These are phyloP conservation scores for Pseudocohnilembus persalinus DNA, from an alignment of 169 alveolate species.

Conservation along the genomic window DNA sequence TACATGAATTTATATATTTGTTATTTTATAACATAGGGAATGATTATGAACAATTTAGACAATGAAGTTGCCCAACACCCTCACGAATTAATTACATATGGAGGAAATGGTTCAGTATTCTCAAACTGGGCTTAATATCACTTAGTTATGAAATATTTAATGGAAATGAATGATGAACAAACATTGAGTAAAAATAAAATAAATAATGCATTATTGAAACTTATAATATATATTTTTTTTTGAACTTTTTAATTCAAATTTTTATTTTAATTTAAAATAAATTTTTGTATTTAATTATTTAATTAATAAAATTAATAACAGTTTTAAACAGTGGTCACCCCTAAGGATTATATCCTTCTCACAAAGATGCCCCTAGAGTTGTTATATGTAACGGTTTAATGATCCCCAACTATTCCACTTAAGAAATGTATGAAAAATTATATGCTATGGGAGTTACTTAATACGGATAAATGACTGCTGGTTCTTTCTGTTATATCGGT, in stretches of 20 bases:
- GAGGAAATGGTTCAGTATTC: slow-evolving; percentile 67
- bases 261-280: too few relatives aligned
- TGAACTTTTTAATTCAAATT: too few relatives aligned
- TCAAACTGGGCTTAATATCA: slow-evolving; percentile 71
- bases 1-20: too few relatives aligned
- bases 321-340: slow-evolving; percentile 73
- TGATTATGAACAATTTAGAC: slow-evolving; percentile 68
- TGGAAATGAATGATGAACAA: slow-evolving; percentile 55
- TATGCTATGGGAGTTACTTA: slow-evolving; percentile 47
- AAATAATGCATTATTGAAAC: too few relatives aligned
- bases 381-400: slow-evolving; percentile 63
- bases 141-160: slow-evolving; percentile 50
- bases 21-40: too few relatives aligned
- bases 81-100: slow-evolving; percentile 64
- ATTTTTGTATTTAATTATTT: too few relatives aligned
- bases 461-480: slow-evolving; percentile 75
- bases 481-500: slow-evolving; percentile 66
- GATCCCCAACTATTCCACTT: slow-evolving; percentile 54
- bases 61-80: slow-evolving; percentile 66
- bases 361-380: slow-evolving; percentile 51
- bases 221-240: too few relatives aligned
- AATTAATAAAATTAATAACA: too few relatives aligned
- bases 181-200: too few relatives aligned
- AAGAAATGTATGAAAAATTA: slow-evolving; percentile 53
- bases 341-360: slow-evolving; percentile 60